phyloP scores from a whole-genome alignment of 2,329 filamentous ascomycete genomes.

The Aotearoamyces nothofagi region DNA sequence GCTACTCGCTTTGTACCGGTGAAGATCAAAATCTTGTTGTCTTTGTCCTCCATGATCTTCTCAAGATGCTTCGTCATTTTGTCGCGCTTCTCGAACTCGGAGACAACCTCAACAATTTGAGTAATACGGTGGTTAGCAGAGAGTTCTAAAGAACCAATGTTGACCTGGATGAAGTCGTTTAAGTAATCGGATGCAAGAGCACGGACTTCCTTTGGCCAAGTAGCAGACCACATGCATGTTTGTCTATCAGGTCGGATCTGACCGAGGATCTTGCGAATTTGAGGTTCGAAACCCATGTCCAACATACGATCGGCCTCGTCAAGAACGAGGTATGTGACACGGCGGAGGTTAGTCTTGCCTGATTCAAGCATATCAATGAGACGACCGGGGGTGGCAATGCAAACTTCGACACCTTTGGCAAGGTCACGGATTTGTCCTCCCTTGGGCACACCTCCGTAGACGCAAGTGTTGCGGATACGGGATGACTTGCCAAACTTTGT shows the following conservation, averaged over 20 bases:
- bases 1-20: conserved; percentile 89
- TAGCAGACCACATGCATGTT: conserved; percentile 99
- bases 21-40: conserved; percentile 93
- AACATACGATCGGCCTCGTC: conserved; percentile 99
- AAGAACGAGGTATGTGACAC: conserved; percentile 94
- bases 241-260: conserved; percentile 98
- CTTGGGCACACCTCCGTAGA: conserved; percentile 98
- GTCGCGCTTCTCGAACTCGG: conserved; percentile 95
- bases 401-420: conserved; percentile 89
- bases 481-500: conserved; percentile 98
- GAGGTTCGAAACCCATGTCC: conserved; percentile 99
- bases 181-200: conserved; percentile 83
- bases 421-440: conserved; percentile 94
- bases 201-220: conserved; percentile 97
- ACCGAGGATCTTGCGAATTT: conserved; percentile 95
- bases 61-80: conserved; percentile 95
- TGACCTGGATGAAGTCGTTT: conserved; percentile 95
- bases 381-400: conserved; percentile 94
- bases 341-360: conserved; percentile 93
- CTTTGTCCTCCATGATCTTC: conserved; percentile 92
- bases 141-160: conserved; percentile 91
- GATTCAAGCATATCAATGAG: conserved; percentile 98
- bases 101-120: conserved; percentile 92
- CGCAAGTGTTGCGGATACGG: conserved; percentile 94
- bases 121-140: conserved; percentile 96